Base-by-base conservation (phyloP, 2,329 filamentous ascomycete species). In the Penicillium crustosum region DNA sequence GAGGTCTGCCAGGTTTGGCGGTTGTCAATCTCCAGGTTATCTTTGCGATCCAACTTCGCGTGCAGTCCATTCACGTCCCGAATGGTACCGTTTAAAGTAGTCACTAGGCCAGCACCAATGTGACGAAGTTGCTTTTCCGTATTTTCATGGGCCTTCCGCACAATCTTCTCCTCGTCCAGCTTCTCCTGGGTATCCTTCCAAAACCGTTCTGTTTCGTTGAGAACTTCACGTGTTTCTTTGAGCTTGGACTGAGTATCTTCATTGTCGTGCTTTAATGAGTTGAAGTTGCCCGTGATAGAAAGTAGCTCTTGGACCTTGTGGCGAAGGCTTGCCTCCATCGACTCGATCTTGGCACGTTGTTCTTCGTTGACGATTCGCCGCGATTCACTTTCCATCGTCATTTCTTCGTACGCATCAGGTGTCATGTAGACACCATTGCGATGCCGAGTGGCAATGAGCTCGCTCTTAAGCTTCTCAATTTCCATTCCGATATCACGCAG, bases 241-340 rank as follows among this genome's bases (percentile, higher is more conserved):
- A 99, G 82, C 53, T 84, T 82, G 5, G 82, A 70, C 57, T 83
- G 88, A 0, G 89, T 92, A 19, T 84, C 82, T 64, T 99, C 93
- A 60, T 95, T 90, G 60, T 97, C 92, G 70, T 93, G 92, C 76
- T 94, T 96, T 66, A 97, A 76, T 0, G 85, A 87, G 77, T 93
- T 92, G 73, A 97, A 96, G 63, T 86, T 92, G 42, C 89, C 91
- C 0, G 90, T 96, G 38, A 97, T 78, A 12, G 86, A 85, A 72
- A 96, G 93, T 0, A 99, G 81, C 73, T 99, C 93, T 68, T 97
- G 92, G 2, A 95, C 88, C 73, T 97, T 97, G 78, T 96, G 94
- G 23, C 91, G 87, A 54, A 99, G 80, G 68, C 94, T 96, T 38
- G 84, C 85, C 73, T 99, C 94, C 78, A 97, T 88, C 0, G 91